Base-by-base conservation (phyloP, 495 filamentous ascomycete genomes). In the Talaromyces nanjingensis region DNA sequence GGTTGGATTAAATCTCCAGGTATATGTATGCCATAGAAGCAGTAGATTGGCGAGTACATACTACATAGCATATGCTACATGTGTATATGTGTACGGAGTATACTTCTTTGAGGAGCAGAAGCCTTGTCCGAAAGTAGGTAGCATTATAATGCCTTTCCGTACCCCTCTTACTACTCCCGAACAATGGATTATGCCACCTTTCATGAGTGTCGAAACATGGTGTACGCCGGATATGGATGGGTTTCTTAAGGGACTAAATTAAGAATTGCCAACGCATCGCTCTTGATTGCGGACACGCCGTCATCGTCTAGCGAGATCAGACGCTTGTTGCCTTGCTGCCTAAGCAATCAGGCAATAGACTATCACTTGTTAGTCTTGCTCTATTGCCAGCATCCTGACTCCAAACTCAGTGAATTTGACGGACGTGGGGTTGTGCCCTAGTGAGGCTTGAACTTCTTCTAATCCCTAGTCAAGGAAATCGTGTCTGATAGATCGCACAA, bases 201-300 rank as follows among this genome's bases (percentile, higher is more conserved):
- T 16, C 12, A 42, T 37, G 33, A 7, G 37, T 42, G 12, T 42
- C 14, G 4, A 16, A n/a, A 12, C 14, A 42, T 42, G 14, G 12
- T 16, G 37, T 42, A 16, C 37, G 37, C 37, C 14, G 37, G 12
- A 16, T 42, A 42, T 42, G 37, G 37, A 27, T 20, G 0, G 12
- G 16, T 25, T 14, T 22, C 20, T 25, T 29, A 56, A 25, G 7
- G 53, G 4, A 56, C 27, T 56, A 56, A 22, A 37, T 3, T 22
- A 59, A 12, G 31, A 45, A 47, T 22, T 47, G 59, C 59, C 59
- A 61, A 52, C 59, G 59, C 59, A 61, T 61, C 59, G 7, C 9
- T 9, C 42, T 25, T 49, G 34, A 47, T 45, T 45, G 18, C 5
- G 9, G 22, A 6, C 53, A 14, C 53, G 53, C 11, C 24, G 24